Evolutionary conservation across 2,329 filamentous ascomycete species (phyloP).

Genomic region (Pseudogymnoascus pannorum): DNA sequence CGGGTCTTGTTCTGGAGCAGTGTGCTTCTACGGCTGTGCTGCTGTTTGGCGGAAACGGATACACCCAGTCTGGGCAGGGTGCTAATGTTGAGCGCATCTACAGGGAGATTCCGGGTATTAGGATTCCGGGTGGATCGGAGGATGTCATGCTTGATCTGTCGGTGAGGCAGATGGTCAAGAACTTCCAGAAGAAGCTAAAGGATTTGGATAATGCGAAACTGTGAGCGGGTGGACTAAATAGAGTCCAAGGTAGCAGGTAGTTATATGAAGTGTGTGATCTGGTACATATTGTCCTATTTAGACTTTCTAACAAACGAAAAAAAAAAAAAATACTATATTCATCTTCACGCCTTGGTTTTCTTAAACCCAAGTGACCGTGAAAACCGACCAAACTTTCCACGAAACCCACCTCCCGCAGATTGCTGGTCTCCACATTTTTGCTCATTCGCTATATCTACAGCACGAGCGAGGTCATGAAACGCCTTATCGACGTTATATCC

Average conservation of each 20-base stretch:
- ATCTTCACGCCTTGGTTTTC: neutral
- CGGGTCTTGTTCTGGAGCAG: slow-evolving; percentile 63
- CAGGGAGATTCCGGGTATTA: slow-evolving; percentile 53
- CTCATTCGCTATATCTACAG: neutral
- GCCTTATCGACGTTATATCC: neutral
- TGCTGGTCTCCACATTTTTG: too few relatives aligned
- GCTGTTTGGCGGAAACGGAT: slow-evolving; percentile 68
- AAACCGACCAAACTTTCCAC: neutral
- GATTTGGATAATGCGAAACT: slow-evolving; percentile 34
- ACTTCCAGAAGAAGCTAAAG: slow-evolving; percentile 53
- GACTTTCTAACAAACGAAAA: neutral
- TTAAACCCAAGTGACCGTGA: neutral
- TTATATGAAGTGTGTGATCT: neutral
- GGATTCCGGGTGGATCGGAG: slow-evolving; percentile 62
- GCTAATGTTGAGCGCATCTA: slow-evolving; percentile 64
- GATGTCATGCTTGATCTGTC: slow-evolving; percentile 67
- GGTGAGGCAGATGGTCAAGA: slow-evolving; percentile 63
- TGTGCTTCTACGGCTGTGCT: slow-evolving; percentile 62
- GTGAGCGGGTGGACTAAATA: neutral
- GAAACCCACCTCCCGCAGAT: neutral
- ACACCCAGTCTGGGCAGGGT: slow-evolving; percentile 61
- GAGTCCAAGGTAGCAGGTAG: neutral
- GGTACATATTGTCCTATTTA: neutral
- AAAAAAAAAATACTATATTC: neutral
- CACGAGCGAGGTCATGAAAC: neutral